Conservation (phyloP, 345 rosid species). For the Ricinus communis region DNA sequence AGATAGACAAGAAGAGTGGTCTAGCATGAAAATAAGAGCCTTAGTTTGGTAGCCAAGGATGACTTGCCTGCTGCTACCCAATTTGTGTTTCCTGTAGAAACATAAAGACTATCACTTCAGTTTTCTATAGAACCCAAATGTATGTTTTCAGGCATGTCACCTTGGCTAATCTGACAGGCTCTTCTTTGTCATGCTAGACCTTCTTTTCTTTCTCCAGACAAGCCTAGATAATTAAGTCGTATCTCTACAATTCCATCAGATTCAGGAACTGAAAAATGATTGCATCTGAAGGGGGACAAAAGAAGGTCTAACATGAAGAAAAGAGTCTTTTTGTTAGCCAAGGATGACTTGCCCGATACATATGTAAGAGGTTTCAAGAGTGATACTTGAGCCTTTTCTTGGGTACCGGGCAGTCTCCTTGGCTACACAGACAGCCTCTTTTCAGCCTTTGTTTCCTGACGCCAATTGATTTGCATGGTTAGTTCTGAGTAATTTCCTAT, state of each 20-base stretch:
- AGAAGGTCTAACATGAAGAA: too few relatives aligned
- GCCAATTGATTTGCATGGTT: too few relatives aligned
- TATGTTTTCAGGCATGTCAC: constrained; percentile 13
- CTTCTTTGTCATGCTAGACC: constrained; percentile 13
- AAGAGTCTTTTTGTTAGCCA: too few relatives aligned
- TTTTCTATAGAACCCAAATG: too few relatives aligned
- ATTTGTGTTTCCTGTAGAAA: not conserved
- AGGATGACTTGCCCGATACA: too few relatives aligned
- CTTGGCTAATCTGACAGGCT: constrained; percentile 19
- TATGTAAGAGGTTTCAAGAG: too few relatives aligned
- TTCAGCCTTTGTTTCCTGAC: not conserved
- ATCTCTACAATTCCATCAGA: not conserved
- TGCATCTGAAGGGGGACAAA: too few relatives aligned
- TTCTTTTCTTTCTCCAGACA: constrained; percentile 8
- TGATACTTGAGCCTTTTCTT: too few relatives aligned
- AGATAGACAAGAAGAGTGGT: too few relatives aligned
- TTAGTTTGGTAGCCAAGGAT: not conserved
- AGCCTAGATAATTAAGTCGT: not conserved
- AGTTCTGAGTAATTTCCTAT: too few relatives aligned
- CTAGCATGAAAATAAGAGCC: too few relatives aligned
- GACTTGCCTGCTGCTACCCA: not conserved
- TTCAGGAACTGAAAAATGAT: not conserved
- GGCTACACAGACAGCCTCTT: constrained; percentile 13
- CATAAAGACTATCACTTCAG: too few relatives aligned
- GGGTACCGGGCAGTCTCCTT: constrained; percentile 21